Base-by-base conservation (phyloP, 2,329 filamentous ascomycete species). In the Epichloe scottii region DNA sequence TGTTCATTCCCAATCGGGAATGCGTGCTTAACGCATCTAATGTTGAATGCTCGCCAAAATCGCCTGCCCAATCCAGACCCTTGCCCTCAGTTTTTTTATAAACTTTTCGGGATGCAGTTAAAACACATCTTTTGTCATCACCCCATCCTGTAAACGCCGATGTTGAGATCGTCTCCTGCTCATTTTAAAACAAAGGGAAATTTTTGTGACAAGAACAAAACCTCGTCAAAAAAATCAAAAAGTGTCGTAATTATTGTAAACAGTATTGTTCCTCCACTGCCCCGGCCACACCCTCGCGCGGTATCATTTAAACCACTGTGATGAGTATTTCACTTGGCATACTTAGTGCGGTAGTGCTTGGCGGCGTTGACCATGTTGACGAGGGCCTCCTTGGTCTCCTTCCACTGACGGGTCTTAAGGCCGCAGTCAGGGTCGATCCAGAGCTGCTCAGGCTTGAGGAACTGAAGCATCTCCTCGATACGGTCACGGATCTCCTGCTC, bases 371-470 rank as follows among this genome's bases (percentile, higher is more conserved):
- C 91, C 89, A 98, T 86, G 84, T 96, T 95, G 76, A 76, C 76
- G 67, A 98, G 77, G 53, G 91, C 88, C 67, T 89, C 89, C 85
- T 96, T 97, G 72, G 90, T 95, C 84, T 98, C 91, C 72, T 86
- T 82, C 91, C 93, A 97, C 78, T 95, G 87, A 64, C 93, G 87
- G 62, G 93, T 98, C 89, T 98, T 98, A 55, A 98, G 84, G 78
- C 93, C 93, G 68, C 93, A 98, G 78, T 98, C 93, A 61, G 93
- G 93, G 80, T 98, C 91, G 76, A 97, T 88, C 93, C 93, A 98
- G 70, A 98, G 88, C 82, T 98, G 93, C 67, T 96, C 89, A 54
- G 90, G 90, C 81, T 89, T 91, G 74, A 97, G 87, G 81, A 89
- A 90, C 74, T 87, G 79, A 60, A 98, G 83, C 93, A 97, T 97